phyloP scores from a whole-genome alignment of 495 filamentous ascomycete genomes.

The Neurospora sp. region DNA sequence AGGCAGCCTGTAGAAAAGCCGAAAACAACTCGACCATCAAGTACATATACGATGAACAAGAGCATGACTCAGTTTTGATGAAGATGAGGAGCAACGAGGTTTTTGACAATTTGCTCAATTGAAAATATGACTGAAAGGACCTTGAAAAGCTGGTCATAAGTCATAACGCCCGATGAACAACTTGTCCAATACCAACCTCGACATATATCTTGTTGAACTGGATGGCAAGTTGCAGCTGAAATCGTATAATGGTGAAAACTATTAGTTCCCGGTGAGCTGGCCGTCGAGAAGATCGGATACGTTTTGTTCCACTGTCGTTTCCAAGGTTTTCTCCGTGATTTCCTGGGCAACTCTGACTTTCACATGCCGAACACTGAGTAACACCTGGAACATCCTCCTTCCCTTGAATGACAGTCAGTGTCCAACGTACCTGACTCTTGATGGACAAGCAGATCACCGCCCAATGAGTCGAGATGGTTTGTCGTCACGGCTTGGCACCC shows the following conservation, averaged over 20 bases:
- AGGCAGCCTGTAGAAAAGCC: not conserved
- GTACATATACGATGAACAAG: not conserved
- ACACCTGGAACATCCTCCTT: not conserved
- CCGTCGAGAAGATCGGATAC: not conserved
- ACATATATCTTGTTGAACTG: not conserved
- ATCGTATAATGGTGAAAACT: not conserved
- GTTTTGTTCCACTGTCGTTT: not conserved
- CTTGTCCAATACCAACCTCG: not conserved
- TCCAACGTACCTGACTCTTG: not conserved
- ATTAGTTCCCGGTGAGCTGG: not conserved
- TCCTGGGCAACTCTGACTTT: not conserved
- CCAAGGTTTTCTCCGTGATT: not conserved
- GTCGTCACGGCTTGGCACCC: not conserved
- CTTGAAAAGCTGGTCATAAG: not conserved
- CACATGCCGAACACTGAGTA: not conserved
- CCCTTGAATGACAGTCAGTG: not conserved
- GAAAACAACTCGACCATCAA: not conserved
- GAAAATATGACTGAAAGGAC: not conserved
- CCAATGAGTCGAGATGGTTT: not conserved
- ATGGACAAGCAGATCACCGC: not conserved
- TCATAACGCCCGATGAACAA: not conserved
- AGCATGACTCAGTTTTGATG: not conserved
- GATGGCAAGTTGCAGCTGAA: not conserved
- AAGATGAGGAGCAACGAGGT: not conserved
- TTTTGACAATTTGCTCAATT: not conserved